phyloP scores from a whole-genome alignment of 1,139 yeast genomes.

The Yamadazyma aaseri region DNA sequence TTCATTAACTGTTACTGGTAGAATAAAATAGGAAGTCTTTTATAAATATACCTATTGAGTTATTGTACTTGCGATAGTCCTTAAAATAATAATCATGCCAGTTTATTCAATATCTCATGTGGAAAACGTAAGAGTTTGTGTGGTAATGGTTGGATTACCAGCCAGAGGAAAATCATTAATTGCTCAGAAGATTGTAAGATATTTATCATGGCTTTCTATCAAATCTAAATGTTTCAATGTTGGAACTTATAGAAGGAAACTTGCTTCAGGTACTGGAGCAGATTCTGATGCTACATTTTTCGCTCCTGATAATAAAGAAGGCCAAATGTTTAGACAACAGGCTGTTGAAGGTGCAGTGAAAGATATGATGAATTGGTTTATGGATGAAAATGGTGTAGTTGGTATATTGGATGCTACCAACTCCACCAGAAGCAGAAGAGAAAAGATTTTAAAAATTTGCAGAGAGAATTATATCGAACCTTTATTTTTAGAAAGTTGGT shows the following conservation, averaged over 20 bases:
- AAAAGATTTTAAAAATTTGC: slow-evolving; percentile 61
- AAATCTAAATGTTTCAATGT: slow-evolving; percentile 87
- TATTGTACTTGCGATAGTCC: too few species aligned
- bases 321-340: slow-evolving; percentile 57
- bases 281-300: slow-evolving; percentile 66
- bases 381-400: slow-evolving; percentile 77
- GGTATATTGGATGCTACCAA: slow-evolving; percentile 90
- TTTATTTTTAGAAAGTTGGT: slow-evolving; percentile 88
- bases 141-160: slow-evolving; percentile 73
- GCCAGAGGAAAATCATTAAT: slow-evolving; percentile 77
- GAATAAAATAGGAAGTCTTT: too few species aligned
- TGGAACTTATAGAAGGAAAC: slow-evolving; percentile 73
- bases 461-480: slow-evolving; percentile 75
- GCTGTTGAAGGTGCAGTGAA: slow-evolving; percentile 71
- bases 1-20: too few species aligned
- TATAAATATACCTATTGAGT: too few species aligned
- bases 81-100: slow-evolving; percentile 45
- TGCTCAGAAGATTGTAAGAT: slow-evolving; percentile 82
- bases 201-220: slow-evolving; percentile 88
- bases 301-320: slow-evolving; percentile 63
- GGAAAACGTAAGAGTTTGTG: slow-evolving; percentile 70
- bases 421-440: slow-evolving; percentile 68
- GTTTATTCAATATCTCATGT: slow-evolving; percentile 72
- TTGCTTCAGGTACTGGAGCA: slow-evolving; percentile 33
- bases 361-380: slow-evolving; percentile 91